A percentile compares a stretch with the other conserved stretches of the same genome.
Evolutionary conservation across 2,329 filamentous ascomycete species (phyloP).

Genomic region (Ophidiomyces ophidiicola): DNA sequence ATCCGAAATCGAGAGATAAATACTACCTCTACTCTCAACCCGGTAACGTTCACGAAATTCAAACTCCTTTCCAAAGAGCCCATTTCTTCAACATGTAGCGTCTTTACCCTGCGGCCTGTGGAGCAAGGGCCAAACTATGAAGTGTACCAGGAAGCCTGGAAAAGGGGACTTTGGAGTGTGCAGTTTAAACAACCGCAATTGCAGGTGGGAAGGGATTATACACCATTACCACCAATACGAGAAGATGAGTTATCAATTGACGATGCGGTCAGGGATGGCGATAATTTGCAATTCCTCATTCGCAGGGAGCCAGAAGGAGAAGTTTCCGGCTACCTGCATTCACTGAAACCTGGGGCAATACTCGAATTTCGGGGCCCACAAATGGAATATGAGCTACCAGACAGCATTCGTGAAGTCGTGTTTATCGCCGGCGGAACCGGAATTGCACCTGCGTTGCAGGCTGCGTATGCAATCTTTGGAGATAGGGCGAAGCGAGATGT

Average conservation of each 20-base stretch:
- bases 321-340: conserved; percentile 68
- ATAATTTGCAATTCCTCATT: conserved; percentile 59
- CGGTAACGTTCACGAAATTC: conserved; percentile 31
- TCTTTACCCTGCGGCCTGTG: conserved; percentile 33
- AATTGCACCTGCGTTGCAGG: conserved; percentile 78
- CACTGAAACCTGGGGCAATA: conserved; percentile 47
- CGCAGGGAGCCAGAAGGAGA: conserved; percentile 69
- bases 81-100: conserved; percentile 36
- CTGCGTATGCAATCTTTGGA: conserved; percentile 48
- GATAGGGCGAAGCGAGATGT: conserved; percentile 26
- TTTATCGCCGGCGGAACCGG: conserved; percentile 90
- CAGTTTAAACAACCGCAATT: conserved; percentile 90
- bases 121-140: conserved; percentile 21
- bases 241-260: conserved; percentile 10
- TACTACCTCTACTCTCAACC: conserved; percentile 24
- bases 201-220: conserved; percentile 85
- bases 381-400: conserved; percentile 52
- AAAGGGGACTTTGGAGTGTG: conserved; percentile 66
- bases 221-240: conserved; percentile 57
- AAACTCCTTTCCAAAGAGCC: conserved; percentile 32
- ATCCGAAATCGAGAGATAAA: conserved; percentile 22
- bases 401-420: conserved; percentile 48
- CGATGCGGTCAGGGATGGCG: conserved; percentile 20
- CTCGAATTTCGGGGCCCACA: conserved; percentile 72
- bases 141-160: conserved; percentile 41